Base-by-base conservation (phyloP, 306 rosid species). In the Betula pendula region DNA sequence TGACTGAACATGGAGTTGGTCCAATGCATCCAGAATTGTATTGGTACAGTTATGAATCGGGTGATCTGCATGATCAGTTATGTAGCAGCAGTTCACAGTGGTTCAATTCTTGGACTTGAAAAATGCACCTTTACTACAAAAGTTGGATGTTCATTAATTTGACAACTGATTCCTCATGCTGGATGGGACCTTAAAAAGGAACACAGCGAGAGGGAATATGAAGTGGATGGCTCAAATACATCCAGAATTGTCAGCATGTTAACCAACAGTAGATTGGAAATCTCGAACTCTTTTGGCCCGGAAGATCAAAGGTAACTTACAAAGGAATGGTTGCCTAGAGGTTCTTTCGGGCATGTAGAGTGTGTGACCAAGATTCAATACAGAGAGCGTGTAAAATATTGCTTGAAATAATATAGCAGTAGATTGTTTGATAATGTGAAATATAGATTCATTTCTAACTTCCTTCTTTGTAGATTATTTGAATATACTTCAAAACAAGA, bases 31-130 rank as follows among this genome's bases (percentile, higher is more conserved):
- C n/a, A n/a, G n/a, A n/a, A n/a, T n/a, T n/a, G n/a, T n/a, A n/a
- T n/a, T n/a, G n/a, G 97, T 82, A 83, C 62, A 78, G 70, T 73
- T 84, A 79, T 35, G 93, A 89, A 62, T 80, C 86, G 12, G 82
- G 84, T 70, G 83, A 83, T 68, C 58, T 83, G 48, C 79, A 84
- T 49, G 89, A 87, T 85, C 90, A 87, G 14, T 58, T 82, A 25
- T 88, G 87, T 33, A 81, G 82, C 81, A 77, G 84, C 81, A 77
- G 84, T 70, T 85, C 88, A 69, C 89, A 88, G 24, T 89, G 93
- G 97, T 31, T 84, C 16, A 87, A 88, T 80, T 88, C 88, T 87
- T 91, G 93, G 93, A 77, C 84, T 27, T 86, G 86, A 85, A 71
- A 75, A 43, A 59, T 15, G 68, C 10, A 14, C 47, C 84, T 73